phyloP scores from a whole-genome alignment of 2,329 filamentous ascomycete species.

The Byssoonygena ceratinophila region DNA sequence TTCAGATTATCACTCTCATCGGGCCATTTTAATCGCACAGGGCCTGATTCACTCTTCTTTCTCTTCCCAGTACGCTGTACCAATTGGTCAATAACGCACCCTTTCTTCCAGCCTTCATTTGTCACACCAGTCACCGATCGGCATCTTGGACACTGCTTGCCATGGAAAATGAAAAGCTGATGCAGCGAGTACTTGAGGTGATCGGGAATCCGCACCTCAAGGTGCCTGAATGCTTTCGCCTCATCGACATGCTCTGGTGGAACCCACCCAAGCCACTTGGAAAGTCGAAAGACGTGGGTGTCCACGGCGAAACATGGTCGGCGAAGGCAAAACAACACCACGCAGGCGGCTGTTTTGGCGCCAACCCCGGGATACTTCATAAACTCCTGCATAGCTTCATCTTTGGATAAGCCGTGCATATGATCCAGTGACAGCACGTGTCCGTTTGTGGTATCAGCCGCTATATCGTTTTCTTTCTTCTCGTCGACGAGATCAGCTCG shows the following conservation, averaged over 20 bases:
- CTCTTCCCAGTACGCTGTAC: slow-evolving; percentile 48
- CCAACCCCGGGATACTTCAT: slow-evolving; percentile 53
- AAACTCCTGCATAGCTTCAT: slow-evolving; percentile 49
- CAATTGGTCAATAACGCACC: slow-evolving; percentile 54
- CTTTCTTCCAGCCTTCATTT: slow-evolving; percentile 53
- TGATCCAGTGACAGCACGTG: slow-evolving; percentile 56
- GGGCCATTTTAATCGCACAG: not conserved
- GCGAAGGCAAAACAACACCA: slow-evolving; percentile 54
- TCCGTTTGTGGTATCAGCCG: slow-evolving; percentile 48
- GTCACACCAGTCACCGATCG: slow-evolving; percentile 50
- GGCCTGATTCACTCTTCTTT: slow-evolving; percentile 20
- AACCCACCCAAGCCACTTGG: slow-evolving; percentile 53
- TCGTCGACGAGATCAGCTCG: slow-evolving; percentile 40
- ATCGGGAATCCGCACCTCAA: slow-evolving; percentile 52
- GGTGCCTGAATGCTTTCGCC: slow-evolving; percentile 47
- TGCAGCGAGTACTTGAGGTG: slow-evolving; percentile 54
- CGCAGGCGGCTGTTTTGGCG: slow-evolving; percentile 56
- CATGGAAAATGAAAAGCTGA: slow-evolving; percentile 52
- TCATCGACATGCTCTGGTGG: slow-evolving; percentile 41
- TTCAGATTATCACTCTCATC: not conserved
- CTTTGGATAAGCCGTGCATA: slow-evolving; percentile 44
- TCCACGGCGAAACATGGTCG: slow-evolving; percentile 55
- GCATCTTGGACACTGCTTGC: slow-evolving; percentile 51
- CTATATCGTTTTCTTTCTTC: slow-evolving; percentile 34
- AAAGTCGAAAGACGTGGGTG: slow-evolving; percentile 55